These are phyloP conservation scores for Boletus rubescentipes DNA, from an alignment of 768 basidiomycete species.

Conservation along the genomic window DNA sequence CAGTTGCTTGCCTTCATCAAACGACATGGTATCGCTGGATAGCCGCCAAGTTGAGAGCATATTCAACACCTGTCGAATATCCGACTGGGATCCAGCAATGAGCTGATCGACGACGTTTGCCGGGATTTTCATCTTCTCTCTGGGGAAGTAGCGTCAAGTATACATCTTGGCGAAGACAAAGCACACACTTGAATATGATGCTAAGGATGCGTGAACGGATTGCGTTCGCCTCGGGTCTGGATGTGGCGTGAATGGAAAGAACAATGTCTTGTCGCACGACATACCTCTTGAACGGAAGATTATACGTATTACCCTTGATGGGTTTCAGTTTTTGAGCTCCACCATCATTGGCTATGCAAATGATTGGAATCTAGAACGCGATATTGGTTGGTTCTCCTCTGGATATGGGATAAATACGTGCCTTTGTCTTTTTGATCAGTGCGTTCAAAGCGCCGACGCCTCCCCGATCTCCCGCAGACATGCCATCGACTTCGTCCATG, in stretches of 20 bases:
- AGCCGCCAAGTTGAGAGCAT: conserved; percentile 98
- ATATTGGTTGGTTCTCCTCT: not conserved
- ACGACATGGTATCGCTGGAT: conserved; percentile 77
- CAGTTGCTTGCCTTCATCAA: conserved; percentile 91
- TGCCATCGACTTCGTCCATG: conserved; percentile 99
- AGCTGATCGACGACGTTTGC: conserved; percentile 92
- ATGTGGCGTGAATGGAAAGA: not conserved
- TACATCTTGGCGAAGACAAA: not conserved
- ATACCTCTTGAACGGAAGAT: conserved; percentile 76
- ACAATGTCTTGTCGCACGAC: conserved; percentile 12
- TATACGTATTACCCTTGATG: conserved; percentile 66
- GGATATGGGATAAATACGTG: conserved; percentile 23
- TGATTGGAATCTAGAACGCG: conserved; percentile 77
- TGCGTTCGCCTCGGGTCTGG: conserved; percentile 71
- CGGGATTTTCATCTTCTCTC: conserved; percentile 92
- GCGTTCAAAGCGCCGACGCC: conserved; percentile 93
- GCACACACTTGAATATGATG: conserved; percentile 82
- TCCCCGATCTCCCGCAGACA: conserved; percentile 97
- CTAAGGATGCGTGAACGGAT: conserved; percentile 87
- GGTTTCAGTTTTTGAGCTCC: conserved; percentile 91
- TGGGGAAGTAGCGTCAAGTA: conserved; percentile 27
- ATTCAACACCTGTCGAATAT: conserved; percentile 95
- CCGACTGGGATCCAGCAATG: conserved; percentile 84
- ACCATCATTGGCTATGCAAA: conserved; percentile 94
- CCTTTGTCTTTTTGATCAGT: conserved; percentile 91